Evolutionary conservation across 2,329 filamentous ascomycete species (phyloP).

Genomic region (Cladosporium halotolerans): DNA sequence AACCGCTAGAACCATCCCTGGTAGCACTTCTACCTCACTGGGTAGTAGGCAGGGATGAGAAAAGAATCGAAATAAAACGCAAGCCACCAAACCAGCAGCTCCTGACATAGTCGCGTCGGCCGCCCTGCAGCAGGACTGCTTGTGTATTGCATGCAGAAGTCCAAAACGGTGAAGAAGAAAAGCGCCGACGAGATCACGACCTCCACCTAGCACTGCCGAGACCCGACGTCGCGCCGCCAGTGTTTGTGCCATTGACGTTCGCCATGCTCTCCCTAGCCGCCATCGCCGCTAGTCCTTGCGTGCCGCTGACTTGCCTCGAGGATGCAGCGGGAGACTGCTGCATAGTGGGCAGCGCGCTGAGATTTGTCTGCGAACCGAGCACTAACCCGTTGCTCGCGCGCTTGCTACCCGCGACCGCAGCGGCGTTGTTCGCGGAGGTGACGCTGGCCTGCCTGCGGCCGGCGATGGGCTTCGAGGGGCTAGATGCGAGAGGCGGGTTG

Average conservation of each 20-base stretch:
- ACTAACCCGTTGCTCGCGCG: constrained; percentile 21
- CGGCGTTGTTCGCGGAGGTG: constrained; percentile 13
- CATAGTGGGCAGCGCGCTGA: constrained; percentile 1
- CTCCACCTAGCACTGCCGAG: constrained; percentile 7
- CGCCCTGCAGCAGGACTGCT: too few relatives aligned
- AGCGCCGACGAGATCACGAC: not conserved
- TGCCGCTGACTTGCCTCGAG: constrained; percentile 2
- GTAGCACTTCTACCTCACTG: not conserved
- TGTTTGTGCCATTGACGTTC: constrained; percentile 5
- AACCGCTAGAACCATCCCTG: too few relatives aligned
- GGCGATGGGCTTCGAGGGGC: constrained; percentile 4
- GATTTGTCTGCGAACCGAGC: constrained; percentile 10
- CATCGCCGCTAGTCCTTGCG: constrained; percentile 17
- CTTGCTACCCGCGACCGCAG: constrained; percentile 23
- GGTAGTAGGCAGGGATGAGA: not conserved
- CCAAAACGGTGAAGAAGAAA: too few relatives aligned
- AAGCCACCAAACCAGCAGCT: too few relatives aligned
- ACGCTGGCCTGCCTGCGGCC: constrained; percentile 22
- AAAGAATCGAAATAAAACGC: too few relatives aligned
- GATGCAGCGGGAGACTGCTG: not conserved
- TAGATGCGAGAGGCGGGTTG: not conserved
- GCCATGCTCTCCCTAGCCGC: constrained; percentile 24
- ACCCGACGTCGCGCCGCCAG: constrained; percentile 1
- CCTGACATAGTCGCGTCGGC: not conserved
- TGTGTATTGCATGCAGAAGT: too few relatives aligned